phyloP scores from a whole-genome alignment of 139 green algal genomes.

The Coccomyxa sp. region DNA sequence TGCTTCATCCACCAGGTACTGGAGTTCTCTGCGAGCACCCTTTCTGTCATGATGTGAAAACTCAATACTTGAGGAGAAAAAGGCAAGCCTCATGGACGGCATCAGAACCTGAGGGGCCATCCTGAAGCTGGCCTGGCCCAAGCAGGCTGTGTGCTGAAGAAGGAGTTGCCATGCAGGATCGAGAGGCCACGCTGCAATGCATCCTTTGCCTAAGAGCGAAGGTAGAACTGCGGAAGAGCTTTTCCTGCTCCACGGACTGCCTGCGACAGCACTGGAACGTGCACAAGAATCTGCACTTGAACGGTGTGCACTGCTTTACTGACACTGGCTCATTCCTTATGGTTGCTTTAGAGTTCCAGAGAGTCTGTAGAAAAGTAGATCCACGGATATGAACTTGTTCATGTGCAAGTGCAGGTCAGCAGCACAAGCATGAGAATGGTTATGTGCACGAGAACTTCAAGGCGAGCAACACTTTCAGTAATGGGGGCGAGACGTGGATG shows the following conservation, averaged over 20 bases:
- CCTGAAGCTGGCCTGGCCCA: not conserved
- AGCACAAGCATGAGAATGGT: not conserved
- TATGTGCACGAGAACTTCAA: constrained; percentile 18
- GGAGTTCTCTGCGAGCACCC: not conserved
- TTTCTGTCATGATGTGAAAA: not conserved
- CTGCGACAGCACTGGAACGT: constrained; percentile 82
- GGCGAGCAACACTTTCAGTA: constrained; percentile 50
- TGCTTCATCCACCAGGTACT: constrained; percentile 50
- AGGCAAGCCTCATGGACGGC: too few relatives aligned
- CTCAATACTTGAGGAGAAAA: too few relatives aligned
- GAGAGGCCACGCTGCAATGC: constrained; percentile 87
- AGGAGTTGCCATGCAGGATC: constrained; percentile 48
- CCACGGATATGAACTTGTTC: not conserved
- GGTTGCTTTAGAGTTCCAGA: not conserved
- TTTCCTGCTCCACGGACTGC: constrained; percentile 91
- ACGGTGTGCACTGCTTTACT: constrained; percentile 26
- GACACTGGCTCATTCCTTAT: too few relatives aligned
- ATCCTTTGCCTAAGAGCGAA: constrained; percentile 78
- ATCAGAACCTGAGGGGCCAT: too few relatives aligned
- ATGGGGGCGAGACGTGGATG: constrained; percentile 66
- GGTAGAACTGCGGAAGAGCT: constrained; percentile 69
- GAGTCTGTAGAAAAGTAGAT: not conserved
- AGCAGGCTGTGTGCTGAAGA: not conserved
- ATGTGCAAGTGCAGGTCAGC: not conserved
- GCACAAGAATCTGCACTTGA: constrained; percentile 84